Evolutionary conservation across 768 basidiomycete species (phyloP), one percentile per base, ranked within the genome.

Genomic region (Leccinum longicurvipes): DNA sequence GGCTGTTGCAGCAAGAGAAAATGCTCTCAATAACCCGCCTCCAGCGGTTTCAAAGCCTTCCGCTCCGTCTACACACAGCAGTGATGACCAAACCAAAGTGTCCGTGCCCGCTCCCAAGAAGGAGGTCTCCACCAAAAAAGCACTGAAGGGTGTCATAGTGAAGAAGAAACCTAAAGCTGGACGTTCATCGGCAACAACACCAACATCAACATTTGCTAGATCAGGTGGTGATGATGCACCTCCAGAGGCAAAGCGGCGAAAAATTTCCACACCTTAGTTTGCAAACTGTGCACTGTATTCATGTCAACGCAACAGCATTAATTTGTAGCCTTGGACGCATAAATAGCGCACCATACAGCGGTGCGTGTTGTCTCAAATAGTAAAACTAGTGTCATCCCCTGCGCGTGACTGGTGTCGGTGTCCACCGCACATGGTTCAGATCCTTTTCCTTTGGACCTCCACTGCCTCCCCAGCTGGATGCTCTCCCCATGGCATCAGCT

Each of bases 141-240:
- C 79, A 3, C 74, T 93, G 42, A 93, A 91, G 64, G 91, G 91
- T 19, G 86, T 91, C 8, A 74, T 93, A 15, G 83, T 90, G 48
- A 93, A 91, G 76, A 91, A 86, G 71, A 91, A 83, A 68, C 55
- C 75, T 14, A 89, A 86, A 65, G 50, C 62, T 46, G 56, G 63
- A 29, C 49, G 63, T 8, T 48, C 68, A 50, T 51, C 62, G 34
- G 46, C 50, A 55, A 44, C 68, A 19, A 44, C 64, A 44, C 59
- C 63, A 25, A 53, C 61, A 29, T 44, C 59, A 27, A 59, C 61
- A 27, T 28, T 61, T 47, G 21, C 54, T 11, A 58, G 63, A 15
- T 65, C 72, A 47, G 63, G 69, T 21, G 50, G 50, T 50, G 57
- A 57, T 29, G 60, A 57, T 55, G 71, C 67, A 50, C 66, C 69